These are phyloP conservation scores for Penicillium mononematosum DNA, from an alignment of 495 filamentous ascomycete genomes.

Conservation along the genomic window DNA sequence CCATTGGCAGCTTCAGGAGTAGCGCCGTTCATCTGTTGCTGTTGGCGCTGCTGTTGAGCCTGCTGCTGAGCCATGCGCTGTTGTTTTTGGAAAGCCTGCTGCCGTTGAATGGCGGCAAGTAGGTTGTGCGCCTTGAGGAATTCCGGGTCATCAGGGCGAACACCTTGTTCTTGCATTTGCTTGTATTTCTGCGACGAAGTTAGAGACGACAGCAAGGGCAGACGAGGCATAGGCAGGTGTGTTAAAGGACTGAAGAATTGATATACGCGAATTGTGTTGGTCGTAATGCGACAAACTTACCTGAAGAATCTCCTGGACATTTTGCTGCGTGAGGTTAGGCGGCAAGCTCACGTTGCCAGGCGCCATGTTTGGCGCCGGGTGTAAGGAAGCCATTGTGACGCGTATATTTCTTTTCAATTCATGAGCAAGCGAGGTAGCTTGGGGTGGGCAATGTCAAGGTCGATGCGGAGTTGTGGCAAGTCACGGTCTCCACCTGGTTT, in stretches of 20 bases:
- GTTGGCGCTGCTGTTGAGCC: conserved; percentile 43
- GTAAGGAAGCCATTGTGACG: conserved; percentile 73
- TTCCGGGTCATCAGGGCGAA: conserved; percentile 74
- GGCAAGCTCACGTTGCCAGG: conserved; percentile 56
- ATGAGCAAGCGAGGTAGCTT: conserved; percentile 24
- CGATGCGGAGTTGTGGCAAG: conserved; percentile 12
- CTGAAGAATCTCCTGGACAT: conserved; percentile 59
- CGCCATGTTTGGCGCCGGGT: conserved; percentile 64
- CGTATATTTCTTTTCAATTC: conserved; percentile 35
- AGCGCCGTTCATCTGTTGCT: conserved; percentile 48
- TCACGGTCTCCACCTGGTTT: conserved; percentile 24
- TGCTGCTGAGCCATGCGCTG: conserved; percentile 46
- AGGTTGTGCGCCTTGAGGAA: conserved; percentile 70
- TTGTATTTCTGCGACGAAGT: conserved; percentile 64
- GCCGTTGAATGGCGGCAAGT: conserved; percentile 63
- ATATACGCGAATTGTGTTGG: not conserved
- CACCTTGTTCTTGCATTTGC: conserved; percentile 74
- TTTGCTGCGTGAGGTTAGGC: conserved; percentile 55
- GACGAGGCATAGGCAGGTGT: not conserved
- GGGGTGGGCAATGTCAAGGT: conserved; percentile 20
- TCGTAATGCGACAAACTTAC: conserved; percentile 42
- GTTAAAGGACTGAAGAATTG: not conserved
- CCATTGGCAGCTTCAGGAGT: conserved; percentile 42
- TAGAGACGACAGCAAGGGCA: conserved; percentile 17
- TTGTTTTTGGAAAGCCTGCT: conserved; percentile 50